Percentiles rank a stretch among this genome's conserved stretches.
Conservation (phyloP, 257 asterid genomes). For the Lycium barbarum region DNA sequence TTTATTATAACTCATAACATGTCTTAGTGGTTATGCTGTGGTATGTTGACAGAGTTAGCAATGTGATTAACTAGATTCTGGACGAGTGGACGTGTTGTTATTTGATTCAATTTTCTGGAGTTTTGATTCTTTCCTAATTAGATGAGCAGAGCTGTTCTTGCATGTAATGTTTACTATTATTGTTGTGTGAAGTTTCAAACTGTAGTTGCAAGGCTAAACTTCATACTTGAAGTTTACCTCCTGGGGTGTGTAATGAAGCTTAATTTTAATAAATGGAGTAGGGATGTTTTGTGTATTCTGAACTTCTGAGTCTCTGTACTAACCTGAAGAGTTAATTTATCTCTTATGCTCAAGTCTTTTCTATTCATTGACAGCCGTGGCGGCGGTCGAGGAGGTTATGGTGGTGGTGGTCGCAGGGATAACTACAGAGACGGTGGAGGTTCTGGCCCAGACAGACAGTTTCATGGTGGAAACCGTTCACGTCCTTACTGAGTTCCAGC, state of each 20-base stretch:
- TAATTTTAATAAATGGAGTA: not conserved
- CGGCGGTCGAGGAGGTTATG: constrained; percentile 96
- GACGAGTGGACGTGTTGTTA: not conserved
- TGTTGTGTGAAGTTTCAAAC: not conserved
- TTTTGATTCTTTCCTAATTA: not conserved
- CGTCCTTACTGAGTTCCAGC: constrained; percentile 78
- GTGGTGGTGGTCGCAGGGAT: constrained; percentile 65
- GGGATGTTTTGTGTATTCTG: not conserved
- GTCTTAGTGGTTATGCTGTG: not conserved
- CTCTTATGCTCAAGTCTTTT: not conserved
- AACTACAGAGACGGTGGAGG: constrained; percentile 83
- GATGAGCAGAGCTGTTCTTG: not conserved
- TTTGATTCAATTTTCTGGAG: not conserved
- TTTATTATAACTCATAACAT: not conserved
- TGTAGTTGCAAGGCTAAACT: not conserved
- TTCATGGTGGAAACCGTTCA: constrained; percentile 92
- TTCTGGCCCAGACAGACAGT: constrained; percentile 93
- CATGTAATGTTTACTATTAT: not conserved
- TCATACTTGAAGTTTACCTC: not conserved
- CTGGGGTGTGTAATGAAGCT: not conserved
- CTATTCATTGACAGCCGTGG: constrained; percentile 57
- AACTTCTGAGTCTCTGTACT: not conserved
- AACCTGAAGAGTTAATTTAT: not conserved
- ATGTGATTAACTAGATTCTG: not conserved
- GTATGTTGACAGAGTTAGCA: not conserved